These are phyloP conservation scores for Umbellularia californica DNA, from an alignment of 164 flowering plant species.

Conservation along the genomic window DNA sequence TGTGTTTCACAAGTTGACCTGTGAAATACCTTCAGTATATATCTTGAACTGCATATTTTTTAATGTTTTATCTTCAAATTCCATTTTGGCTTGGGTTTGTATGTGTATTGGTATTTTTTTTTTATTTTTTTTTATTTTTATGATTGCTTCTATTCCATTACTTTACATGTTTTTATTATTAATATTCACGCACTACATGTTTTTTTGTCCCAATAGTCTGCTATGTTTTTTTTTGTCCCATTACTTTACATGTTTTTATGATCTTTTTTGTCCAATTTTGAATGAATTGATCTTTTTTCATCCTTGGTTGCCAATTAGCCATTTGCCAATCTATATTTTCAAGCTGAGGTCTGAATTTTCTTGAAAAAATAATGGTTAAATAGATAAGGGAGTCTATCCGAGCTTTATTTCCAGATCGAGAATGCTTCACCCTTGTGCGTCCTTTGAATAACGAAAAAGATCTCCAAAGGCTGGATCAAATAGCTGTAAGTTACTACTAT, in stretches of 20 bases:
- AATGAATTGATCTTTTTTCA: not conserved
- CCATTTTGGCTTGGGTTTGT: no score
- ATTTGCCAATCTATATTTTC: not conserved
- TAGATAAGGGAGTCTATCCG: conserved; percentile 96
- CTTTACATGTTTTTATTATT: not conserved
- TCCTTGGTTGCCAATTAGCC: not conserved
- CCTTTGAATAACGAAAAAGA: conserved; percentile 84
- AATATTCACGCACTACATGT: no score
- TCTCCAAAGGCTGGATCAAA: conserved; percentile 90
- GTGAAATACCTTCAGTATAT: no score
- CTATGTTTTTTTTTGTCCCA: not conserved
- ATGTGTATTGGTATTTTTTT: no score
- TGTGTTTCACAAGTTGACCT: no score
- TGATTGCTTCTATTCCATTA: no score
- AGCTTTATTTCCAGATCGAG: conserved; percentile 96
- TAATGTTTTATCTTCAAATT: no score
- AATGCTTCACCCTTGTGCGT: conserved; percentile 91
- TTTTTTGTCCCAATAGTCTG: not conserved
- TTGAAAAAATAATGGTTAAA: conserved; percentile 8
- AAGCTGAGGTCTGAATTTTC: conserved; percentile 17
- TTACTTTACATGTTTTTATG: not conserved
- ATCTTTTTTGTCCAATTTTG: not conserved
- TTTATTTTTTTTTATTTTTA: no score
- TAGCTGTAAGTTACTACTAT: conserved; percentile 41
- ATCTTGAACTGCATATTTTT: no score